These are phyloP conservation scores for Saitoella complicata DNA, from an alignment of 805 yeast genomes.

Conservation along the genomic window DNA sequence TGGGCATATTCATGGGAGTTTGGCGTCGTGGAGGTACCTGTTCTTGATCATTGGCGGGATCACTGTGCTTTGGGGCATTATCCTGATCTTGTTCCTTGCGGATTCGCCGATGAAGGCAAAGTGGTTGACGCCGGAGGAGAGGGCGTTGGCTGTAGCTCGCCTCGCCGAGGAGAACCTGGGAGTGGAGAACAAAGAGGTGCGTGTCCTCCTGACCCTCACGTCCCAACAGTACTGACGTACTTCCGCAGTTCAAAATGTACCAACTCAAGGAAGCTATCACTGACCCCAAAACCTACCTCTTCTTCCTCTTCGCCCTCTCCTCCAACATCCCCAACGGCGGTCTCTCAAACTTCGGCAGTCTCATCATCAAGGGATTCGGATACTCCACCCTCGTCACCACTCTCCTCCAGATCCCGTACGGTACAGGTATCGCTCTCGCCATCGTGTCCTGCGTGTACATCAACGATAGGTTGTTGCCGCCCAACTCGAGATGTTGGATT, in stretches of 20 bases:
- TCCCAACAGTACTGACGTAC: too few relatives aligned
- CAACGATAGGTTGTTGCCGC: too few relatives aligned
- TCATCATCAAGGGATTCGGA: conserved; percentile 21
- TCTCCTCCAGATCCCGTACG: conserved; percentile 22
- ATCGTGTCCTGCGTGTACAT: conserved; percentile 7
- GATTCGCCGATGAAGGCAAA: conserved; percentile 30
- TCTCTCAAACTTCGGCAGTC: conserved; percentile 24
- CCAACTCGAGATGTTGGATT: too few relatives aligned
- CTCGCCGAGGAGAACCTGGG: conserved; percentile 41
- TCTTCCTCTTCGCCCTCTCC: conserved; percentile 26
- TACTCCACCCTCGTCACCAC: conserved; percentile 20
- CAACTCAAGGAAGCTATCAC: conserved; percentile 37
- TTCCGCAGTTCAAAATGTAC: conserved; percentile 28
- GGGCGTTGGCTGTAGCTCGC: conserved; percentile 32
- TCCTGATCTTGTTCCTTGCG: conserved; percentile 37
- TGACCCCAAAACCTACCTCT: conserved; percentile 32
- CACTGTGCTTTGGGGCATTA: conserved; percentile 35
- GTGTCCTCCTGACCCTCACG: conserved; percentile 8
- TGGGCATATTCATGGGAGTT: conserved; percentile 20
- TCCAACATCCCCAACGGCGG: conserved; percentile 41
- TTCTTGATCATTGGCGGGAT: conserved; percentile 44
- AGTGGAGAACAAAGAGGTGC: conserved; percentile 32
- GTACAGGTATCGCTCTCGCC: conserved; percentile 16
- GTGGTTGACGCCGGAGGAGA: conserved; percentile 25
- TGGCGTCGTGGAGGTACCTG: conserved; percentile 43